Evolutionary conservation across 257 asterid species (phyloP).

Genomic region (Buddleja alternifolia): DNA sequence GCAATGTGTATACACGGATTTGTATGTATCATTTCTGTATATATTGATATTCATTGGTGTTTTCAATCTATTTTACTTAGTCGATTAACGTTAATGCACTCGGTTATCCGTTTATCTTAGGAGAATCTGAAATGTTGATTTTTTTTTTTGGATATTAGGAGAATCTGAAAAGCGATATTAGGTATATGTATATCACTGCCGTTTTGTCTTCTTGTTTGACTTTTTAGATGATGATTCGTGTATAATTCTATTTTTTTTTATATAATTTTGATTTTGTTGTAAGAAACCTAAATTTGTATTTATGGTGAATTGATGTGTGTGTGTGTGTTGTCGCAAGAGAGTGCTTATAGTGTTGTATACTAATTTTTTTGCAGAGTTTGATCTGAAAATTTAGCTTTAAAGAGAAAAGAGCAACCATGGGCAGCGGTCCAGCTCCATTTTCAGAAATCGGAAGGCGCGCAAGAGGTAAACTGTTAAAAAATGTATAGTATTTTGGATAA

Average conservation of each 20-base stretch:
- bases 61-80: not conserved
- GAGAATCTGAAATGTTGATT: not conserved
- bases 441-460: conserved; percentile 81
- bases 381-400: conserved; percentile 16
- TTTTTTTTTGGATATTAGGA: not conserved
- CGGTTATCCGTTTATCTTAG: not conserved
- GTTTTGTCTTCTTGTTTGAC: conserved; percentile 1
- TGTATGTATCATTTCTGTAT: too few species aligned
- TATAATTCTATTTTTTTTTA: not conserved
- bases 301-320: not conserved
- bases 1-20: not conserved
- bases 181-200: not conserved
- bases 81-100: conserved; percentile 14
- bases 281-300: not conserved
- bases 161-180: too few species aligned
- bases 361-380: conserved; percentile 26
- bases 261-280: not conserved
- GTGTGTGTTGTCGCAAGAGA: not conserved
- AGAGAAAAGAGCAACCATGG: conserved; percentile 41
- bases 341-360: not conserved
- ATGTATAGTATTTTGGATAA: conserved; percentile 8
- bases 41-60: not conserved
- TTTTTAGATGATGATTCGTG: not conserved
- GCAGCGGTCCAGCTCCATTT: conserved; percentile 71
- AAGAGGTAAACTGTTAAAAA: conserved; percentile 51